These are phyloP conservation scores for Giardia duodenalis DNA, from an alignment of 208 protist genomes.

Conservation along the genomic window DNA sequence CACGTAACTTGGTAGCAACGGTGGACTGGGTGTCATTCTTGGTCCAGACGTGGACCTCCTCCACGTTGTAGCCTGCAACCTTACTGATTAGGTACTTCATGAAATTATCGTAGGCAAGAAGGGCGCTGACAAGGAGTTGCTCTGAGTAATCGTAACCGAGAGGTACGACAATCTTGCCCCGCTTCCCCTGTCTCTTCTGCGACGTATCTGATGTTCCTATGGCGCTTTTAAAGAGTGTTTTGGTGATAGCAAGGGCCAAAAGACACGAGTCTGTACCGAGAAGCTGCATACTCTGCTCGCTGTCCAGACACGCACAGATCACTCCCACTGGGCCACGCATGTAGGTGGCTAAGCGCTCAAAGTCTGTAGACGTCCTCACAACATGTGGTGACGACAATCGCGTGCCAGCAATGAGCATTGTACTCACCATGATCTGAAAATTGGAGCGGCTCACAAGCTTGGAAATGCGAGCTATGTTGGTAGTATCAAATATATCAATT, in stretches of 20 bases:
- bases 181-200: background rate
- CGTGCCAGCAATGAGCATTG: background rate
- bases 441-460: background rate
- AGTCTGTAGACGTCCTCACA: background rate
- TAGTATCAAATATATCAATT: background rate
- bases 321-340: background rate
- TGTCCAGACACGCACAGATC: background rate
- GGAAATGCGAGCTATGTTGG: background rate
- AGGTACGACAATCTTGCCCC: background rate
- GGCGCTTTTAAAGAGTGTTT: background rate
- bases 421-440: background rate
- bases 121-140: background rate
- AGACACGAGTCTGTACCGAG: background rate
- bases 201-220: background rate
- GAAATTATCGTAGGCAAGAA: background rate
- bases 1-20: background rate
- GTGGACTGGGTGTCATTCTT: background rate
- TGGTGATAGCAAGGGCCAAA: background rate
- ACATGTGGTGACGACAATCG: background rate
- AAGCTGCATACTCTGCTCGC: background rate
- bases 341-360: background rate
- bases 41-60: background rate
- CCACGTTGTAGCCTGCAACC: background rate
- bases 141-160: background rate
- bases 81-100: background rate